Conservation (phyloP, 1,284 basidiomycete genomes). For the Limonomyces culmigenus region DNA sequence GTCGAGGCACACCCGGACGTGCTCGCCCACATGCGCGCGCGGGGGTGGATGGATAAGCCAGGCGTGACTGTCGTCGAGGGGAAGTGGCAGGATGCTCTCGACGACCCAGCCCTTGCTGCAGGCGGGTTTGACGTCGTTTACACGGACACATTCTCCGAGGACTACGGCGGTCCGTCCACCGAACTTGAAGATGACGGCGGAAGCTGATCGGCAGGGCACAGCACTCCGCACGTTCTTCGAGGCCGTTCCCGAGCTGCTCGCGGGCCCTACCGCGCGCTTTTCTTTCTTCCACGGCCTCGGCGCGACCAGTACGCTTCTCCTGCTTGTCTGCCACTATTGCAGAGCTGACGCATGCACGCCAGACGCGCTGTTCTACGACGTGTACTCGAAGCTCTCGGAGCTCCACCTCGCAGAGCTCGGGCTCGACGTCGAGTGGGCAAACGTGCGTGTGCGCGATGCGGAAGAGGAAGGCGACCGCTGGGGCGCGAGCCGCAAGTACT, state of each 20-base stretch:
- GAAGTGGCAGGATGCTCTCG: constrained; percentile 77
- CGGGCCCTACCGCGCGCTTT: constrained; percentile 63
- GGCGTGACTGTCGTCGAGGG: constrained; percentile 79
- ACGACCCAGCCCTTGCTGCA: constrained; percentile 30
- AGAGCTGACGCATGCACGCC: background rate
- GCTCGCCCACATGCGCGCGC: constrained; percentile 53
- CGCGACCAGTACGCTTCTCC: constrained; percentile 62
- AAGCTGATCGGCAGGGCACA: constrained; percentile 9
- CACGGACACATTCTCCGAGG: constrained; percentile 91
- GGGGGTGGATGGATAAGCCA: constrained; percentile 63
- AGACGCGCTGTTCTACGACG: constrained; percentile 84
- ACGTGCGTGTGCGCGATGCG: constrained; percentile 43
- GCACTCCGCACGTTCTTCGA: constrained; percentile 78
- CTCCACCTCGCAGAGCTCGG: constrained; percentile 77
- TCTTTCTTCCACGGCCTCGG: constrained; percentile 97
- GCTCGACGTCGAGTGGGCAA: constrained; percentile 53
- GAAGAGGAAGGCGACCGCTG: constrained; percentile 27
- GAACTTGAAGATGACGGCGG: background rate
- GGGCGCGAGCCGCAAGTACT: constrained; percentile 59
- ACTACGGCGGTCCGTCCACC: constrained; percentile 44
- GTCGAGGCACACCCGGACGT: constrained; percentile 94
- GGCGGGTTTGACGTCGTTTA: constrained; percentile 83
- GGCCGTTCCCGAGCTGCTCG: constrained; percentile 66
- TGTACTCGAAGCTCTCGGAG: constrained; percentile 78
- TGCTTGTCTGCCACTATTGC: too few species aligned